These are phyloP conservation scores for Amylocystis lapponica DNA, from an alignment of 768 basidiomycete genomes.

Conservation along the genomic window DNA sequence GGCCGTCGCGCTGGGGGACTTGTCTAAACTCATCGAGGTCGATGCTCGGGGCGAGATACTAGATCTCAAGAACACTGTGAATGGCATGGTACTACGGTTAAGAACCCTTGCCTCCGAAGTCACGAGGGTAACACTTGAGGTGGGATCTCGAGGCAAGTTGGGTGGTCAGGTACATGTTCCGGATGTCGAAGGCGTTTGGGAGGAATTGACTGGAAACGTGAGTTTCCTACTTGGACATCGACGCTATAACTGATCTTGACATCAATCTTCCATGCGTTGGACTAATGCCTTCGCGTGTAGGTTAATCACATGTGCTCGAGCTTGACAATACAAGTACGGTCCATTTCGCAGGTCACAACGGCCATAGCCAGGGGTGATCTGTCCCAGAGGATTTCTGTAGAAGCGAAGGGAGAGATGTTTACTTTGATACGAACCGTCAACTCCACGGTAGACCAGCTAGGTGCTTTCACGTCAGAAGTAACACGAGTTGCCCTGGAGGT, in stretches of 20 bases:
- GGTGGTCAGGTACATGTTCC: constrained; percentile 86
- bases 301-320: constrained; percentile 80
- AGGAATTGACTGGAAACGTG: constrained; percentile 73
- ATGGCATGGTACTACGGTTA: constrained; percentile 43
- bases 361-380: constrained; percentile 89
- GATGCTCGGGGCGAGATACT: constrained; percentile 88
- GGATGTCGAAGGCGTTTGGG: constrained; percentile 86
- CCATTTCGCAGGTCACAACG: constrained; percentile 80
- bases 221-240: constrained; percentile 15
- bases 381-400: constrained; percentile 90
- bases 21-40: constrained; percentile 88
- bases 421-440: constrained; percentile 82
- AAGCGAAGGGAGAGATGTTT: constrained; percentile 83
- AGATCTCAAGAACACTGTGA: constrained; percentile 64
- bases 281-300: constrained; percentile 22
- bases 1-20: constrained; percentile 82
- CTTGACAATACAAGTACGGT: constrained; percentile 75
- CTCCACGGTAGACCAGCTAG: constrained; percentile 90
- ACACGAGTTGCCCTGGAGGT: constrained; percentile 84
- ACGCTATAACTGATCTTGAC: background rate
- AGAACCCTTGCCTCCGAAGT: constrained; percentile 77
- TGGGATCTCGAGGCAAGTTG: constrained; percentile 83
- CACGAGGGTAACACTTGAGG: constrained; percentile 78
- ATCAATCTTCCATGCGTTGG: background rate
- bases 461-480: constrained; percentile 80